phyloP scores from a whole-genome alignment of 2,329 filamentous ascomycete species.

The Achaetomium macrosporum region DNA sequence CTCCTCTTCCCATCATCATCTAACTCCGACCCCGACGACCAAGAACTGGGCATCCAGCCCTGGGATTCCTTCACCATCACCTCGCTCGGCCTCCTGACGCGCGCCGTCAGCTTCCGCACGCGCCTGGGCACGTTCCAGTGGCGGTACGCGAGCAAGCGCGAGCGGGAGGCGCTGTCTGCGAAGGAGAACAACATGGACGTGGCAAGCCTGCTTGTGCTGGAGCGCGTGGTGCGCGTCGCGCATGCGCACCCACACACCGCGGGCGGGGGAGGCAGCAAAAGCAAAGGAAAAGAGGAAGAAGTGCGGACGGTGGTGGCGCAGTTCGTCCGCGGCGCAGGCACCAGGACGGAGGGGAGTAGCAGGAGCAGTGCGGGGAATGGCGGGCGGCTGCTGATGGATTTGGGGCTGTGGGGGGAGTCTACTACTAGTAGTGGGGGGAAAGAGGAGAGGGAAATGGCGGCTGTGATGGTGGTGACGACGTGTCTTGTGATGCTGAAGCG shows the following conservation, averaged over 20 bases:
- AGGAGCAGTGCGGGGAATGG: slow-evolving; percentile 43
- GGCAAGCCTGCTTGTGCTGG: slow-evolving; percentile 45
- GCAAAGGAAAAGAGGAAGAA: slow-evolving; percentile 19
- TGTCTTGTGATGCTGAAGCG: slow-evolving; percentile 59
- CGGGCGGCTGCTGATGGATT: slow-evolving; percentile 42
- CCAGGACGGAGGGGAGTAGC: slow-evolving; percentile 36
- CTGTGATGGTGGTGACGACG: slow-evolving; percentile 49
- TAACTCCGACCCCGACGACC: slow-evolving; percentile 16
- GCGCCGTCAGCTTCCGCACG: slow-evolving; percentile 41
- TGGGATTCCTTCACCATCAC: slow-evolving; percentile 27
- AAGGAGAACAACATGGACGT: slow-evolving; percentile 1
- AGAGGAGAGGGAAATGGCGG: slow-evolving; percentile 35
- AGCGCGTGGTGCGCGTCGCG: slow-evolving; percentile 36
- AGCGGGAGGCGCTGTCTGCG: no score
- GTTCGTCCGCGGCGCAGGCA: slow-evolving; percentile 37
- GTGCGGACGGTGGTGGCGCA: slow-evolving; percentile 35
- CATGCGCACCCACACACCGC: slow-evolving; percentile 2
- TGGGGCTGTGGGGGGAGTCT: slow-evolving; percentile 22
- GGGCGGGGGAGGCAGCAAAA: slow-evolving; percentile 1
- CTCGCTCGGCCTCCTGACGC: slow-evolving; percentile 39
- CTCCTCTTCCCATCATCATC: slow-evolving; percentile 12
- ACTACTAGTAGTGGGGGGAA: slow-evolving; percentile 2
- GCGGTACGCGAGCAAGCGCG: slow-evolving; percentile 45
- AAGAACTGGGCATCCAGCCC: neutral
- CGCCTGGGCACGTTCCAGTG: slow-evolving; percentile 49